Evolutionary conservation across 2,329 filamentous ascomycete species (phyloP).

Genomic region (Colletotrichum coccodes): DNA sequence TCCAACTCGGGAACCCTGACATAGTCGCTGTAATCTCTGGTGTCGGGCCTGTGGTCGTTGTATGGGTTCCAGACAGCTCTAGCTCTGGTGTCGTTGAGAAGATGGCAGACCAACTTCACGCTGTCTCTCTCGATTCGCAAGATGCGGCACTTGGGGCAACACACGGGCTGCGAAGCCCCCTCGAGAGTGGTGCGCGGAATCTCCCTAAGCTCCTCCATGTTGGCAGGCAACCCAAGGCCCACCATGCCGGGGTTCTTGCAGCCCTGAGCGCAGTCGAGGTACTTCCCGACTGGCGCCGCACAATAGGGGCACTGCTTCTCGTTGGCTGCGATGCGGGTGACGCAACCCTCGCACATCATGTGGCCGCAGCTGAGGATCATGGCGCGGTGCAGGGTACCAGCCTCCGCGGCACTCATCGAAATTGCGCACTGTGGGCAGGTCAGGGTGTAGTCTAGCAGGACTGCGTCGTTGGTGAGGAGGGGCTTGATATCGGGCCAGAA

Average conservation of each 20-base stretch:
- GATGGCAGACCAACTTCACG: not conserved
- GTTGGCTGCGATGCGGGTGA: slow-evolving; percentile 14
- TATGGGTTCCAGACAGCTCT: slow-evolving; percentile 10
- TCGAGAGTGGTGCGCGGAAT: slow-evolving; percentile 26
- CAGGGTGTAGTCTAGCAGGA: slow-evolving; percentile 3
- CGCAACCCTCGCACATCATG: slow-evolving; percentile 23
- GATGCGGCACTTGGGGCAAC: slow-evolving; percentile 21
- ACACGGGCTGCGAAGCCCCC: slow-evolving; percentile 14
- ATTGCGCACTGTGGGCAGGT: slow-evolving; percentile 23
- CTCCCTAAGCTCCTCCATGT: slow-evolving; percentile 4
- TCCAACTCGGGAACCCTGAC: slow-evolving; percentile 23
- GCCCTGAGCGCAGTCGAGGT: slow-evolving; percentile 5
- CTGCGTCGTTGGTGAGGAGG: not conserved
- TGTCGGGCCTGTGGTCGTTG: not conserved
- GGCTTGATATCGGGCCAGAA: slow-evolving; percentile 27
- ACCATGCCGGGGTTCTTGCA: slow-evolving; percentile 4
- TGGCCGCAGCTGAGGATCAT: slow-evolving; percentile 31
- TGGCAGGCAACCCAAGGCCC: slow-evolving; percentile 9
- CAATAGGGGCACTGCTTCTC: slow-evolving; percentile 26
- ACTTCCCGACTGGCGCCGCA: slow-evolving; percentile 12
- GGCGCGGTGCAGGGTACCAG: slow-evolving; percentile 15
- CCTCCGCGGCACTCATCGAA: slow-evolving; percentile 10
- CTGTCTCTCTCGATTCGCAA: slow-evolving; percentile 12
- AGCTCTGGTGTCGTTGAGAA: slow-evolving; percentile 17
- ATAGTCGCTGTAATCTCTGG: not conserved